Evolutionary conservation across 441 rosid species (phyloP).

Genomic region (Pelargonium exstipulatum): DNA sequence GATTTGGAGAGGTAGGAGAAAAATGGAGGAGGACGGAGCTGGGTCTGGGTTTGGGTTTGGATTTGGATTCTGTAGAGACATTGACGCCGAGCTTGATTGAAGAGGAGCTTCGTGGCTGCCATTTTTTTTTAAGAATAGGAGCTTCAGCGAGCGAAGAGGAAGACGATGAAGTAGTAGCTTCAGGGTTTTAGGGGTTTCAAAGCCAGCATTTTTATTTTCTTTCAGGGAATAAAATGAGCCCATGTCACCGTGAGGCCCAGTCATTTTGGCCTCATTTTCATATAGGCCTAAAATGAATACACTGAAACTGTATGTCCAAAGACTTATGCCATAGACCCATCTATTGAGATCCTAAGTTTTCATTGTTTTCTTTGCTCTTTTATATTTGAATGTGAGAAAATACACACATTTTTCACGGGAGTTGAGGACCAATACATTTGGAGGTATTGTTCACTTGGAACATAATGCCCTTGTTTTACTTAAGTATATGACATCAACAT

Average conservation of each 20-base stretch:
- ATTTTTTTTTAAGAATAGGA: slow-evolving; percentile 14
- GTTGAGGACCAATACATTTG: too few species aligned
- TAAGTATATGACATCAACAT: too few species aligned
- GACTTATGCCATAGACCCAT: too few species aligned
- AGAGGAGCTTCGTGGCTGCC: slow-evolving; percentile 48
- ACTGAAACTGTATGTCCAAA: too few species aligned
- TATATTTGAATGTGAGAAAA: too few species aligned
- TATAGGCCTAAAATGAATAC: background rate
- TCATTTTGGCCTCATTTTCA: background rate
- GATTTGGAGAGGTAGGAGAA: slow-evolving; percentile 24
- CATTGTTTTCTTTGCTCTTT: too few species aligned
- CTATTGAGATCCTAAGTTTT: too few species aligned
- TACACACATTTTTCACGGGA: too few species aligned
- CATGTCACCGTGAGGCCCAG: background rate
- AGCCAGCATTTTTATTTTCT: background rate
- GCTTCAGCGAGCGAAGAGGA: background rate
- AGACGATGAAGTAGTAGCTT: background rate
- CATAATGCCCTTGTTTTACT: too few species aligned
- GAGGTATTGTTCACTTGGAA: too few species aligned
- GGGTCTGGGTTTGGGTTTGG: slow-evolving; percentile 20
- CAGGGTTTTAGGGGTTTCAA: slow-evolving; percentile 2
- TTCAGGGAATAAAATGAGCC: background rate
- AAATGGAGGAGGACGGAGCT: slow-evolving; percentile 26
- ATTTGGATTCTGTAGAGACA: slow-evolving; percentile 24
- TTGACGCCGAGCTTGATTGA: slow-evolving; percentile 51